Percentiles rank a stretch among this genome's conserved stretches.
Conservation (phyloP, 371 early-diverging fungal species). For the Apophysomyces trapeziformis region DNA sequence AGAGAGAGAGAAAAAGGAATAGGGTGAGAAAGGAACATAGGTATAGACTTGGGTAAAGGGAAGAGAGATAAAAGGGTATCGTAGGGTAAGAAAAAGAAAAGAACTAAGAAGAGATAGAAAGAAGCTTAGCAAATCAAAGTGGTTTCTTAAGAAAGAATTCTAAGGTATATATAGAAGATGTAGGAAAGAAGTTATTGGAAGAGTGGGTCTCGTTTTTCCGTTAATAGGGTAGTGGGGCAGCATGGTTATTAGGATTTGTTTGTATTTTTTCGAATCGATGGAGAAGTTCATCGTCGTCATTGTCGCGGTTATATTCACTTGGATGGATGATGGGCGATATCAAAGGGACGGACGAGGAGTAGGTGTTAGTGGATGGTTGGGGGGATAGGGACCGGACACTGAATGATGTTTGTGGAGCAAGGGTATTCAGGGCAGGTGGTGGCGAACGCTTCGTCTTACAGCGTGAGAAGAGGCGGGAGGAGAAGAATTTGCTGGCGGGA, state of each 20-base stretch:
- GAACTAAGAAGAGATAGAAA: not conserved
- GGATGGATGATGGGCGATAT: conserved; percentile 41
- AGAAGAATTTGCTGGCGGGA: conserved; percentile 12
- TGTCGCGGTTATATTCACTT: conserved; percentile 39
- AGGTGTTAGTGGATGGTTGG: not conserved
- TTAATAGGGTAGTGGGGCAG: no score
- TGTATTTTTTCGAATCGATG: conserved; percentile 10
- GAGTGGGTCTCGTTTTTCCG: no score
- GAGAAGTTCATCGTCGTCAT: conserved; percentile 11
- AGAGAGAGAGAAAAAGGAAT: not conserved
- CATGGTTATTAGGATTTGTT: not conserved
- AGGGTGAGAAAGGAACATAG: not conserved
- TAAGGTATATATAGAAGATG: not conserved
- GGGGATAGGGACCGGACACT: conserved; percentile 6
- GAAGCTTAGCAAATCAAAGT: not conserved
- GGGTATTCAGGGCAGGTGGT: conserved; percentile 9
- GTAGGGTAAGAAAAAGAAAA: conserved; percentile 1
- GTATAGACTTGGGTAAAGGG: not conserved
- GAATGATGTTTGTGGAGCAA: conserved; percentile 4
- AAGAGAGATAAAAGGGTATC: not conserved
- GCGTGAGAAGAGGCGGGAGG: conserved; percentile 11
- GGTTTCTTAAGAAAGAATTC: not conserved
- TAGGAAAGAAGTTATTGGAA: not conserved
- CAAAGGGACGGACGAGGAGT: conserved; percentile 1
- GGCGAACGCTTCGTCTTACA: not conserved